Percentiles rank a stretch among this genome's conserved stretches.
Evolutionary conservation across 2,329 filamentous ascomycete genomes (phyloP).

Genomic region (Pseudovirgaria hyperparasitica): DNA sequence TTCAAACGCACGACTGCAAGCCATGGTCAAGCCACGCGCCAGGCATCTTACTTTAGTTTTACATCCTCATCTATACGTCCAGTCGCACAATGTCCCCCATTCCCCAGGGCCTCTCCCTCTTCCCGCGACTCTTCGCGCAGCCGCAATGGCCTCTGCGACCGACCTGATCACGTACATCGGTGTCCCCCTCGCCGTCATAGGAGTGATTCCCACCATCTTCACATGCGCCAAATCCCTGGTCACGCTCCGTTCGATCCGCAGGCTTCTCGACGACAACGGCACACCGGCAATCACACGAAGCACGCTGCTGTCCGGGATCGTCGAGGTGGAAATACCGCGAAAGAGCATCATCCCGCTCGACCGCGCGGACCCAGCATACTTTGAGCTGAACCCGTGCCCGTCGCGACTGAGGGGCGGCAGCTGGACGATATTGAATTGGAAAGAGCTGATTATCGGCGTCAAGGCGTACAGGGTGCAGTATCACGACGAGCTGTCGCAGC

Average conservation of each 20-base stretch:
- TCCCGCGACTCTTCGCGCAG: no score
- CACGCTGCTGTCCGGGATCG: conserved; percentile 52
- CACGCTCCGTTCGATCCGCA: conserved; percentile 47
- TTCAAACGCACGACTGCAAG: no score
- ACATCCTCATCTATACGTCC: no score
- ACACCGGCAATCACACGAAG: conserved; percentile 46
- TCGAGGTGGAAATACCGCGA: conserved; percentile 53
- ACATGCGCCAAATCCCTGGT: conserved; percentile 49
- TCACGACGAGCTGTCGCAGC: conserved; percentile 34
- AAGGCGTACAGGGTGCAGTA: conserved; percentile 53
- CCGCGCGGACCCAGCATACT: conserved; percentile 45
- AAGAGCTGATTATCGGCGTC: conserved; percentile 46
- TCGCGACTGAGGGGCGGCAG: conserved; percentile 46
- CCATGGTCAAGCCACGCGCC: no score
- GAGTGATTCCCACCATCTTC: conserved; percentile 53
- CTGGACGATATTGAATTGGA: conserved; percentile 57
- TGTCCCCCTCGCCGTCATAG: conserved; percentile 45
- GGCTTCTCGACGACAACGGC: conserved; percentile 43
- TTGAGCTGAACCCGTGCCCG: conserved; percentile 39
- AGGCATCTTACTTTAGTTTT: no score
- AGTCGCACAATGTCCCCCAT: no score
- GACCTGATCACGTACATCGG: conserved; percentile 19
- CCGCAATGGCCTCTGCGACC: conserved; percentile 4
- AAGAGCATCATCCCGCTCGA: conserved; percentile 51
- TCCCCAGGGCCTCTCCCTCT: no score